phyloP scores from a whole-genome alignment of 2,329 filamentous ascomycete genomes.

The Nothophoma quercina region DNA sequence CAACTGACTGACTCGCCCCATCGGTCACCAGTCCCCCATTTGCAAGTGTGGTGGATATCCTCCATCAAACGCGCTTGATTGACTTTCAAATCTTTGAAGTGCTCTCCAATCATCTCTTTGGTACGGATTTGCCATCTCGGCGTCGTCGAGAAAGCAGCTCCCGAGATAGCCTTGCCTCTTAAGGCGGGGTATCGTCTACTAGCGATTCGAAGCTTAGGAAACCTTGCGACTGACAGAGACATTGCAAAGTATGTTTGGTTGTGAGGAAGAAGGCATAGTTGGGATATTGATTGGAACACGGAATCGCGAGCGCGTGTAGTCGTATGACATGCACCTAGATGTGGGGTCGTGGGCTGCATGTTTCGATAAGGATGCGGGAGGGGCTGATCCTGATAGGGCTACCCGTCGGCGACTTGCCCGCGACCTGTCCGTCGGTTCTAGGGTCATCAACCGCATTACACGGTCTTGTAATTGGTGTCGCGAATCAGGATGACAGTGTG shows the following conservation, averaged over 20 bases:
- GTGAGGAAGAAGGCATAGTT: constrained; percentile 16
- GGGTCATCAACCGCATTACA: background rate
- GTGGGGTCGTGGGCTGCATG: constrained; percentile 24
- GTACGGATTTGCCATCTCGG: constrained; percentile 49
- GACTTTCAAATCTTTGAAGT: constrained; percentile 63
- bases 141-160: constrained; percentile 40
- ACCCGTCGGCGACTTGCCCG: constrained; percentile 15
- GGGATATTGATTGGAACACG: constrained; percentile 13
- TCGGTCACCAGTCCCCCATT: constrained; percentile 70
- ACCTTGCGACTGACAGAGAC: constrained; percentile 20
- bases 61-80: constrained; percentile 67
- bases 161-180: constrained; percentile 4
- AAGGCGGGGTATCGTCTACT: constrained; percentile 31
- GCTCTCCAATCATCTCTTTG: constrained; percentile 59
- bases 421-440: constrained; percentile 2
- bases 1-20: constrained; percentile 66
- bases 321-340: constrained; percentile 29
- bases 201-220: constrained; percentile 28
- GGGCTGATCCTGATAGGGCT: constrained; percentile 13
- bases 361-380: constrained; percentile 29
- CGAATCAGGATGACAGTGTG: background rate
- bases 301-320: constrained; percentile 20
- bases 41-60: constrained; percentile 70
- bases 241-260: constrained; percentile 17
- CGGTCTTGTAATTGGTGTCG: background rate